Base-by-base conservation (phyloP, 2,329 filamentous ascomycete species). In the Curvularia spicifera region DNA sequence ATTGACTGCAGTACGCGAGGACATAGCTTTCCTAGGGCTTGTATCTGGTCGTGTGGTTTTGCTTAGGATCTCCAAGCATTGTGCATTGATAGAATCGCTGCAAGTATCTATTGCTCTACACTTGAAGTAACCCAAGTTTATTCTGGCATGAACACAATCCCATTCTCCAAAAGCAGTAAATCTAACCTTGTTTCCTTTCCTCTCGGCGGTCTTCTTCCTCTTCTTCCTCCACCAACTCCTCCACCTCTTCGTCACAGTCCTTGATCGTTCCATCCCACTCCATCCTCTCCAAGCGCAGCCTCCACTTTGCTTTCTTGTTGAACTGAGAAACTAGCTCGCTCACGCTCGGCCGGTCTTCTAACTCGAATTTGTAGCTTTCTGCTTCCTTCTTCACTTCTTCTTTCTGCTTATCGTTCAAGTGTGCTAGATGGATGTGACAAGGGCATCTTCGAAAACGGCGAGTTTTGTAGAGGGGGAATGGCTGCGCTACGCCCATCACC, bases 1-100 rank as follows among this genome's bases (percentile, higher is more conserved):
- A 3, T 51, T 29, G 18, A 51, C 50, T 15, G 46, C 52, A 59
- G 60, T 65, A 47, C 33, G 37, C 43, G 45, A 60, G 28, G 35
- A 64, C 4, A 33, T 53, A 51, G 53, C 48, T 45, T 64, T 49
- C 52, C 49, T 64, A 53, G 59, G 56, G 18, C 51, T 55, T 56
- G 26, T 26, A 35, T 65, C 62, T 49, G 54, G 62, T 33, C 54
- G 57, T 50, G 52, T 54, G 20, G 56, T 51, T 49, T 26, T 64
- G 52, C 50, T 61, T 53, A 53, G 44, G 18, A 43, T 55, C 24
- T 26, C 24, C 24, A 26, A 26, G 24, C 24, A 26, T 26, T 6
- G 24, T 26, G 24, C 24, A 26, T 26, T 26, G 2, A 26, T 26
- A 26, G 24, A 26, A 26, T 26, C 24, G 24, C 24, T 26, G 22